These are phyloP conservation scores for Glarea lozoyensis DNA, from an alignment of 495 filamentous ascomycete genomes.

Conservation along the genomic window DNA sequence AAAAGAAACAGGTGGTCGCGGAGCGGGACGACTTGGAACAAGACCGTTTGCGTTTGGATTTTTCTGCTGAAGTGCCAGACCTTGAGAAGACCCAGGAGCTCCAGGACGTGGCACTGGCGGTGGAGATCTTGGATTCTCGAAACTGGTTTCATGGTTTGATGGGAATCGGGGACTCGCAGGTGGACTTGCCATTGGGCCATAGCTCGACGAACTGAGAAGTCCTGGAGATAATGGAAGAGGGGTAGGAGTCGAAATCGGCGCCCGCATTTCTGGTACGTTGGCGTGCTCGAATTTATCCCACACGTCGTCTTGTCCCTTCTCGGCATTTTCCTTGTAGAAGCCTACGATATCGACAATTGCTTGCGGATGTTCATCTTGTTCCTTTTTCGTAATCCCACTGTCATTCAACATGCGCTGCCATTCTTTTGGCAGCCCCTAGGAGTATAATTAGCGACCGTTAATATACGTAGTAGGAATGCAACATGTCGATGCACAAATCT, in stretches of 20 bases:
- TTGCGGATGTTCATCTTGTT: conserved; percentile 91
- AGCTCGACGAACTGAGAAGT: conserved; percentile 36
- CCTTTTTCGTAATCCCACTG: conserved; percentile 91
- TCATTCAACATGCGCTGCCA: conserved; percentile 95
- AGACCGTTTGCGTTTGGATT: conserved; percentile 43
- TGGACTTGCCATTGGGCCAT: conserved; percentile 54
- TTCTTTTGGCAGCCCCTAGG: conserved; percentile 89
- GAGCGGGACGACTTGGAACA: conserved; percentile 56
- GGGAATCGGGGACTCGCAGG: conserved; percentile 90
- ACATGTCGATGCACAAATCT: too few species aligned
- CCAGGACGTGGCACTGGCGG: conserved; percentile 71
- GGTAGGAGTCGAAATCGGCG: conserved; percentile 31
- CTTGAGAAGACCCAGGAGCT: conserved; percentile 16
- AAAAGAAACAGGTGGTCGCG: conserved; percentile 43
- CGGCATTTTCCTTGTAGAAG: conserved; percentile 91
- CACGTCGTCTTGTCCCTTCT: conserved; percentile 68
- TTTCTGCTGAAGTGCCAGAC: conserved; percentile 21
- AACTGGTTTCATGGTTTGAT: conserved; percentile 82
- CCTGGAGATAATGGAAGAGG: conserved; percentile 32
- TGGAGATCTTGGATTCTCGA: conserved; percentile 91
- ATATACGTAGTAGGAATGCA: too few species aligned
- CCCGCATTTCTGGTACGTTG: conserved; percentile 46
- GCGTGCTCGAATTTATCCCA: conserved; percentile 95
- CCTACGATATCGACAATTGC: conserved; percentile 89
- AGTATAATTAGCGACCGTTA: too few species aligned